Evolutionary conservation across 2,329 filamentous ascomycete species (phyloP).

Genomic region (Fusarium begoniae): DNA sequence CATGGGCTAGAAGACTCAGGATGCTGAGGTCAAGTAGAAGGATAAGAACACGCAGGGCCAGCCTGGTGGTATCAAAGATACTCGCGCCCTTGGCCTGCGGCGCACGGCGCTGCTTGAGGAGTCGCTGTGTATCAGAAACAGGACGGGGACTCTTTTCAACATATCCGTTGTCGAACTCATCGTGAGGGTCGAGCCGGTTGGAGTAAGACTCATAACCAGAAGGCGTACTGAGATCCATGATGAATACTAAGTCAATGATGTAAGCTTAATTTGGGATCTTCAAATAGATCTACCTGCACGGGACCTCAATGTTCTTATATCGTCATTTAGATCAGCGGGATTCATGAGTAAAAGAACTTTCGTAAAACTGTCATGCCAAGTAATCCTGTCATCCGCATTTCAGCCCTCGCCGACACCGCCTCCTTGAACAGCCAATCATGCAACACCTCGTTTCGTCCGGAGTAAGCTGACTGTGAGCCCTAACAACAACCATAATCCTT

Average conservation of each 20-base stretch:
- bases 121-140: background rate
- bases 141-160: background rate
- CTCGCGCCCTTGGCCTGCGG: background rate
- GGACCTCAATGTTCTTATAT: background rate
- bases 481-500: background rate
- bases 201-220: constrained; percentile 16
- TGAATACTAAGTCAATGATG: background rate
- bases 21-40: constrained; percentile 8
- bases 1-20: background rate
- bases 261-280: background rate
- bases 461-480: background rate
- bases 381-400: background rate
- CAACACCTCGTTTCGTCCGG: background rate
- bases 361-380: background rate
- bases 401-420: background rate
- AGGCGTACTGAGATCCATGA: background rate
- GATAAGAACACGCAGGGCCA: background rate
- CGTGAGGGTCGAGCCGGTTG: constrained; percentile 10
- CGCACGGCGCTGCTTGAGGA: background rate
- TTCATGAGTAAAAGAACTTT: background rate
- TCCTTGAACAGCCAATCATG: background rate
- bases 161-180: background rate
- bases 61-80: background rate
- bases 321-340: background rate
- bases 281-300: background rate